Base-by-base conservation (phyloP, 257 asterid species). In the Przewalskia tangutica region DNA sequence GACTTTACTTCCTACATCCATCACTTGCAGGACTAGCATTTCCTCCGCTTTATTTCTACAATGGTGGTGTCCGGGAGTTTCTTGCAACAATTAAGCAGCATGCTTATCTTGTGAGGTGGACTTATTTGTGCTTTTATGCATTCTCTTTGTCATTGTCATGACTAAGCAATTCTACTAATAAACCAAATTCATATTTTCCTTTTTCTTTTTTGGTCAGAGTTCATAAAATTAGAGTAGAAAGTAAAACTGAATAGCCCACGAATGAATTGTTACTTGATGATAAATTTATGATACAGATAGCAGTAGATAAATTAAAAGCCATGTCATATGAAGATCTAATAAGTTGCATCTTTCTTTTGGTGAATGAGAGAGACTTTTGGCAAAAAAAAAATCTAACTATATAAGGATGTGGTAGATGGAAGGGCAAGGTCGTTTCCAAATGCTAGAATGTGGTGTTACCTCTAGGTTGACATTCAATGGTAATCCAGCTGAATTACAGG, bases 31-130 rank as follows among this genome's bases (percentile, higher is more conserved):
- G 99, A 81, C 91, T 95, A 73, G 99, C 99, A 84, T 90, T 88
- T 85, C 97, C 99, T 67, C 98, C 99, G 14, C 97, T 95, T 81
- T 94, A 95, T 89, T 95, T 95, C 88, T 95, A 94, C 82, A 96
- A 93, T 88, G 99, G 99, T 84, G 99, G 99, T 73, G 98, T 96
- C 11, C 84, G 92, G 81, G 99, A 96, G 86, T 96, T 96, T 88
- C 92, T 96, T 65, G 92, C 95, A 20, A 94, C 95, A 82, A 85
- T 93, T 86, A 96, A 93, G 91, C 98, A 90, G 77, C 97, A 96
- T 54, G 89, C 89, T 82, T 82, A 89, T 83, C 97, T 96, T 88
- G 95, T 89, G 84, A 94, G 98, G 99, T 96, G 85, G 83, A 83
- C 73, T 59, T 68, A 85, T 60, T 82, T 84, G 54, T 23, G 8